Evolutionary conservation across 805 yeast species (phyloP), one percentile per base, ranked within the genome.

Genomic region (Saccharomycopsis sp.): DNA sequence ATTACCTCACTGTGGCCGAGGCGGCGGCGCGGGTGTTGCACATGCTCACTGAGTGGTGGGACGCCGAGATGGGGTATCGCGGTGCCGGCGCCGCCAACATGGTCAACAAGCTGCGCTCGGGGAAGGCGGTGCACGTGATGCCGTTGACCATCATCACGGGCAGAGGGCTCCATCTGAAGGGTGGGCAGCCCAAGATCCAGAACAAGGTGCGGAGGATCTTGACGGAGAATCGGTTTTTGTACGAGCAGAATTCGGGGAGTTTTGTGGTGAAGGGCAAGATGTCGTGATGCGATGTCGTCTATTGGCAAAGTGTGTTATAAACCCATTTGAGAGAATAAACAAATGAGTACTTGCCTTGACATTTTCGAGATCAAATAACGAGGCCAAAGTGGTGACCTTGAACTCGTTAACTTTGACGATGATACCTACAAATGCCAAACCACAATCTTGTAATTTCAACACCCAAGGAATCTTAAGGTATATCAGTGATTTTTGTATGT

Each of bases 151-250:
- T 81, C 0, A 58, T 80, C 9, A 79, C 89, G 0, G 89, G 92
- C 0, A 58, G 84, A 48, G 92, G 92, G 0, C 51, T 77, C 4
- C 92, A 82, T 55, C 77, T 84, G 34, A 62, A 54, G 1, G 73
- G 71, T 4, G 84, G 86, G 0, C 53, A 61, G 1, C 64, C 81
- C 1, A 68, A 61, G 44, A 64, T 81, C 13, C 65, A 65, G 43
- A 55, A 47, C 1, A 52, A 66, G 2, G 71, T 79, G 3, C 57
- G 59, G 34, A 61, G 55, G 15, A 55, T 60, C 48, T 59, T 82
- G 30, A 50, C 46, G 2, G 45, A 45, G 1, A 51, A 61, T 4
- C 53, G 55, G 0, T 81, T 63, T 51, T 41, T 65, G 2, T 77
- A 57, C 48, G 62, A 63, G 3, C 85, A 77, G 41, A 62, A 63